Evolutionary conservation across 2,329 filamentous ascomycete genomes (phyloP), one percentile per base, ranked within the genome.

Genomic region (Aspergillus pseudonomiae): DNA sequence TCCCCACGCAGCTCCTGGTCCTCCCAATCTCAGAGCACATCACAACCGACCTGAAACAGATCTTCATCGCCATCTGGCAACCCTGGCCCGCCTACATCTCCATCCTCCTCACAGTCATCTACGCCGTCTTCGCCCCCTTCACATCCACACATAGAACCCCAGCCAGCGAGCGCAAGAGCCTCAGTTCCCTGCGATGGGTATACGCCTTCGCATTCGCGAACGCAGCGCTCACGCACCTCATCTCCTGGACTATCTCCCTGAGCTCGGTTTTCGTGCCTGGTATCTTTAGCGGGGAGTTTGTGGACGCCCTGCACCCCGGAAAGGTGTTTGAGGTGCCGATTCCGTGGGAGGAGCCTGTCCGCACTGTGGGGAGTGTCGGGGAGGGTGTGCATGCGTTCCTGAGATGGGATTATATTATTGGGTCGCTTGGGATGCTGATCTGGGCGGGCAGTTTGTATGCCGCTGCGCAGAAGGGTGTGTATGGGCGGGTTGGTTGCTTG

Each of bases 21-120:
- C 70, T 84, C 5, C 81, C 82, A 1, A 73, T 78, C 2, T 82
- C 81, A 0, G 70, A 68, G 0, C 26, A 76, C 1, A 66, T 83
- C 16, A 75, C 76, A 1, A 69, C 77, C 19, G 72, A 77, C n/a
- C 73, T 75, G 14, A 84, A 83, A 65, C 83, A 85, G 67, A 74
- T 75, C 26, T 77, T 80, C 61, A 81, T 84, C 30, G 81, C 81
- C 1, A 66, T 82, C 53, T 85, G 84, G 82, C 83, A 86, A 65
- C 73, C 78, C 4, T 86, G 84, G 73, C 82, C 84, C 0, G 68
- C 83, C 21, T 82, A 79, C 69, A 78, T 83, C 7, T 77, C 78
- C 4, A 57, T 83, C 12, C 66, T 80, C n/a, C 77, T 80, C 6
- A 75, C 69, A 2, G 24, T 73, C 1, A 66, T 79, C 45, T 71